A percentile compares a stretch with the other conserved stretches of the same genome.
Evolutionary conservation across 495 filamentous ascomycete genomes (phyloP).

Genomic region (Penicillium cosmopolitanum): DNA sequence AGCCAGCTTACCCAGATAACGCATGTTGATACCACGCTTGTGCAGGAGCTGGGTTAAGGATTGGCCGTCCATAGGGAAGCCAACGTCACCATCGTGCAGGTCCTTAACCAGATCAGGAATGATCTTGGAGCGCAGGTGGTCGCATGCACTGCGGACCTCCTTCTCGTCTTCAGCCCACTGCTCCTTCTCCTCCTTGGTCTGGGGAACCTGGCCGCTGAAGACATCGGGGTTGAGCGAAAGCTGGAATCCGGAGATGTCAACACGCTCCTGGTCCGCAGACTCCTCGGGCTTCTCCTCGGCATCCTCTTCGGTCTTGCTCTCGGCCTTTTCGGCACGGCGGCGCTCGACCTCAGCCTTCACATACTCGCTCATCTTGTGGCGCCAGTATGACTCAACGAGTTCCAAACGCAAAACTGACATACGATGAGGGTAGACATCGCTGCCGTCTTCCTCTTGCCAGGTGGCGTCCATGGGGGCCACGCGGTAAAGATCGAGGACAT

Average conservation of each 20-base stretch:
- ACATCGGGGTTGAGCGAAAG: slow-evolving; percentile 94
- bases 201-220: slow-evolving; percentile 88
- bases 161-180: slow-evolving; percentile 84
- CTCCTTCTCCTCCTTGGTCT: slow-evolving; percentile 86
- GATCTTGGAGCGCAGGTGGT: slow-evolving; percentile 70
- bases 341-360: slow-evolving; percentile 73
- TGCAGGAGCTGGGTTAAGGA: slow-evolving; percentile 89
- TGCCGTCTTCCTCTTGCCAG: slow-evolving; percentile 81
- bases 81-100: slow-evolving; percentile 87
- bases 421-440: slow-evolving; percentile 80
- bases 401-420: slow-evolving; percentile 93
- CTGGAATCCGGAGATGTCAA: slow-evolving; percentile 85
- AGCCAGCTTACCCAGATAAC: slow-evolving; percentile 88
- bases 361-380: slow-evolving; percentile 83
- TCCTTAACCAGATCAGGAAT: slow-evolving; percentile 80
- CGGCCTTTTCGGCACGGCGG: slow-evolving; percentile 48
- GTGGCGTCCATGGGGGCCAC: slow-evolving; percentile 88
- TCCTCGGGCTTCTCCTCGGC: slow-evolving; percentile 41
- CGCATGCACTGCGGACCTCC: slow-evolving; percentile 83
- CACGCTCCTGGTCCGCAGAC: slow-evolving; percentile 53
- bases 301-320: slow-evolving; percentile 46
- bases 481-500: slow-evolving; percentile 94
- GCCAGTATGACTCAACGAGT: slow-evolving; percentile 81
- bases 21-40: slow-evolving; percentile 95
- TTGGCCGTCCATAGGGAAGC: slow-evolving; percentile 97